phyloP scores from a whole-genome alignment of 1,284 basidiomycete species.

The Gymnopus androsaceus region DNA sequence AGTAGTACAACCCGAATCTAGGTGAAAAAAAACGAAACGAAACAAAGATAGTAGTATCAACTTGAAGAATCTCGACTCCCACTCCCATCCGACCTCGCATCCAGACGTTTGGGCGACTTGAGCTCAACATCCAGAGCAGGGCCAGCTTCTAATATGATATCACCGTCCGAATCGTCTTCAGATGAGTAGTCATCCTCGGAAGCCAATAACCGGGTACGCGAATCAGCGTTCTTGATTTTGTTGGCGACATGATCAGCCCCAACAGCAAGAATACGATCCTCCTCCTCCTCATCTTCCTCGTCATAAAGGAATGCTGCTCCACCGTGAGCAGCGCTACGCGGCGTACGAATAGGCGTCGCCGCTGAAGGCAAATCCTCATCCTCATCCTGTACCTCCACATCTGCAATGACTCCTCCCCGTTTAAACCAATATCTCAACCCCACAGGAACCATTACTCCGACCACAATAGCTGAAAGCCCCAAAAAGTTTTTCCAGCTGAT shows the following conservation, averaged over 20 bases:
- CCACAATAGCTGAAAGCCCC: conserved; percentile 77
- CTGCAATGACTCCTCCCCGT: conserved; percentile 51
- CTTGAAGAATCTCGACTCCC: not conserved
- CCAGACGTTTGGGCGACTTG: conserved; percentile 4
- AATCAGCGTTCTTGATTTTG: conserved; percentile 34
- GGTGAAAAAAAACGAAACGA: too few species aligned
- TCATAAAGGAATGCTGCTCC: conserved; percentile 18
- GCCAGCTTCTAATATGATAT: conserved; percentile 70
- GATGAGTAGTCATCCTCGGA: conserved; percentile 43
- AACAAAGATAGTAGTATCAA: too few species aligned
- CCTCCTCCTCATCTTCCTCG: conserved; percentile 32
- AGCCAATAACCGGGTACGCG: conserved; percentile 29
- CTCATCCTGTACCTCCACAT: conserved; percentile 39
- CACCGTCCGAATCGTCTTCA: conserved; percentile 56
- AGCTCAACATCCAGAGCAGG: conserved; percentile 38
- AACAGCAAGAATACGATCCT: conserved; percentile 51
- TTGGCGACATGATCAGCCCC: conserved; percentile 44
- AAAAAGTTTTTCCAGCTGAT: conserved; percentile 88
- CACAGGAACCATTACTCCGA: conserved; percentile 91
- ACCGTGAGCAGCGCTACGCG: not conserved
- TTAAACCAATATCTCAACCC: conserved; percentile 79
- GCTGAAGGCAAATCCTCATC: conserved; percentile 16
- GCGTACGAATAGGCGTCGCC: conserved; percentile 10
- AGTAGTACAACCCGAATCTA: too few species aligned
- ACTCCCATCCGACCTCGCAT: not conserved